Conservation (phyloP, 2,329 filamentous ascomycete species). For the Colletotrichum sp. region DNA sequence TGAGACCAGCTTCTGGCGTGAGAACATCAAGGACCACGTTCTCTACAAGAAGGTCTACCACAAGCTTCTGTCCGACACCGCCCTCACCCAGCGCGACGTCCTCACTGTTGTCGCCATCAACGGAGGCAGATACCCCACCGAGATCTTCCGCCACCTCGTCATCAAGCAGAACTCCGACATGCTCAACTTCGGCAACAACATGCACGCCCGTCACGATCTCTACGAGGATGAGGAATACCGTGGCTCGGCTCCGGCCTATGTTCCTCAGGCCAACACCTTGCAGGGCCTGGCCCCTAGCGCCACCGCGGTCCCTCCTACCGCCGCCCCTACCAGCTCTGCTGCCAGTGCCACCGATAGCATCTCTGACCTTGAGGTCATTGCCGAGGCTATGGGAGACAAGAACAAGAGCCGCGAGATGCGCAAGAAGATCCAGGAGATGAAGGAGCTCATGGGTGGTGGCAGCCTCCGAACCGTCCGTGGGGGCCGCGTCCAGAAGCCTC, state of each 20-base stretch:
- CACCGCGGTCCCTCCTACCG: not conserved
- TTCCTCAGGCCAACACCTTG: not conserved
- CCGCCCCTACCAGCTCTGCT: not conserved
- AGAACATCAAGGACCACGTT: not conserved
- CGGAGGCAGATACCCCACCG: conserved; percentile 9
- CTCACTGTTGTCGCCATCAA: conserved; percentile 12
- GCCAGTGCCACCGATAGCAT: not conserved
- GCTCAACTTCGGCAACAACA: conserved; percentile 1
- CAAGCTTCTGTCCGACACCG: not conserved
- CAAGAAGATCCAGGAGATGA: conserved; percentile 9
- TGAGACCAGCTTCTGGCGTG: conserved; percentile 15
- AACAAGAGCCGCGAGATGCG: not conserved
- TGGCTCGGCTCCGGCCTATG: not conserved
- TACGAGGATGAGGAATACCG: conserved; percentile 4
- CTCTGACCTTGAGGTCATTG: conserved; percentile 1
- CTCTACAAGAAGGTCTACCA: not conserved
- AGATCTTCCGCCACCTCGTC: conserved; percentile 11
- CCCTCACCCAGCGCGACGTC: conserved; percentile 15
- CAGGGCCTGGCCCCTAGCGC: not conserved
- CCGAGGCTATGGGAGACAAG: not conserved
- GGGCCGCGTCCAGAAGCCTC: not conserved
- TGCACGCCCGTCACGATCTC: not conserved
- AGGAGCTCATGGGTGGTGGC: not conserved
- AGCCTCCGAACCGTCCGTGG: not conserved
- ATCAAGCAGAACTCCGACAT: conserved; percentile 8